phyloP scores from a whole-genome alignment of 345 rosid species.

The Conringia planisiliqua region DNA sequence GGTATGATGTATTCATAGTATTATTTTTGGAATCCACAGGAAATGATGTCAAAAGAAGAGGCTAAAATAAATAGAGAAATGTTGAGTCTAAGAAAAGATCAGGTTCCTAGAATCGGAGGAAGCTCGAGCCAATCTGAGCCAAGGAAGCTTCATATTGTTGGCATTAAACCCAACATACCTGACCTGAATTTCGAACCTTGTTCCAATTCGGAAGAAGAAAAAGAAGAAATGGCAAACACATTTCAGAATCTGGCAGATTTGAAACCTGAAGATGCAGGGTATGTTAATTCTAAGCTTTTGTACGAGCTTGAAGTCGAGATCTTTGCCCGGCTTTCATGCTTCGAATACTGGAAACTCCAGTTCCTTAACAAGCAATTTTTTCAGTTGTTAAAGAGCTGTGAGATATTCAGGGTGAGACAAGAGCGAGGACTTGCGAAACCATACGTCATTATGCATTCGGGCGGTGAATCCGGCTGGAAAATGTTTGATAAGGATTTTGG shows the following conservation, averaged over 20 bases:
- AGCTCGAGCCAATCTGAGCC: background rate
- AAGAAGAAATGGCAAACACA: background rate
- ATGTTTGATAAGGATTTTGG: constrained; percentile 47
- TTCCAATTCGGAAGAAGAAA: background rate
- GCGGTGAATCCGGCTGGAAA: constrained; percentile 30
- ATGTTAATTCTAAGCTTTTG: background rate
- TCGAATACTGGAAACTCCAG: background rate
- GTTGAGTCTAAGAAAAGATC: background rate
- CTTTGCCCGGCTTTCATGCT: background rate
- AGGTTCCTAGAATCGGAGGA: background rate
- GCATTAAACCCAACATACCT: background rate
- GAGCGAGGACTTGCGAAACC: background rate
- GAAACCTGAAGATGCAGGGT: too few species aligned
- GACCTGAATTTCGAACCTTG: background rate
- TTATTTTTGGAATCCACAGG: background rate
- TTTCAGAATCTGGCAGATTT: too few species aligned
- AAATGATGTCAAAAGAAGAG: background rate
- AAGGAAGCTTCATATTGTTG: background rate
- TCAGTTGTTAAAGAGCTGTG: background rate
- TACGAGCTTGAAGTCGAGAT: background rate
- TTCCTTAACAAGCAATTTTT: background rate
- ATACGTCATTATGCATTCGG: constrained; percentile 38
- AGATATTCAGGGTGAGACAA: background rate
- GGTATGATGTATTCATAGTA: background rate
- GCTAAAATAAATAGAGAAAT: background rate